Conservation (phyloP, 2,329 filamentous ascomycete species). For the Penicillium verrucosum region DNA sequence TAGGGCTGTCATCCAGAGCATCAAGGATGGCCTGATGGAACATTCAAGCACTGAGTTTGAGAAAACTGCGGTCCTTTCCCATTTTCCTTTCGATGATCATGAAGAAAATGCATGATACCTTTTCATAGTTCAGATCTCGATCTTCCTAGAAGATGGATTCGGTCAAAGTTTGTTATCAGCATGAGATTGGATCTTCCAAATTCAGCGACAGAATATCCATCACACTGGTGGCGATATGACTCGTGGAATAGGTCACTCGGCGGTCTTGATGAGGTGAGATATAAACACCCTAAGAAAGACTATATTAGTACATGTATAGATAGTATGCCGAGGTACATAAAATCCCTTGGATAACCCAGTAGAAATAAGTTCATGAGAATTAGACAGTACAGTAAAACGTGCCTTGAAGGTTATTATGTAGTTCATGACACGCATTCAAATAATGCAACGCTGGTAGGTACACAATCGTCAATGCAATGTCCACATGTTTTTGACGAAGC, state of each 20-base stretch:
- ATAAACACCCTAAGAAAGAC: too few relatives aligned
- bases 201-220: too few relatives aligned
- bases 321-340: neutral
- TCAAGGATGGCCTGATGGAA: slow-evolving; percentile 23
- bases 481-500: neutral
- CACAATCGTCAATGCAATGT: neutral
- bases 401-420: neutral
- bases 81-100: slow-evolving; percentile 26
- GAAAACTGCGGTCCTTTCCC: slow-evolving; percentile 14
- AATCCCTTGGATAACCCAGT: neutral
- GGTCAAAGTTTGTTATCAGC: too few relatives aligned
- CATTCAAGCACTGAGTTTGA: slow-evolving; percentile 23
- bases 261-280: too few relatives aligned
- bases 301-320: too few relatives aligned
- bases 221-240: too few relatives aligned
- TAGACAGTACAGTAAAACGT: too few relatives aligned
- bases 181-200: too few relatives aligned
- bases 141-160: too few relatives aligned
- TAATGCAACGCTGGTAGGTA: slow-evolving; percentile 7
- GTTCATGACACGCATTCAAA: neutral
- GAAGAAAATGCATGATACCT: slow-evolving; percentile 8
- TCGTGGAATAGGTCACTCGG: too few relatives aligned
- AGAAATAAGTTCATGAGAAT: too few relatives aligned
- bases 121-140: neutral
- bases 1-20: slow-evolving; percentile 16